These are phyloP conservation scores for Halteria grandinella DNA, from an alignment of 73 alveolate genomes.

Conservation along the genomic window DNA sequence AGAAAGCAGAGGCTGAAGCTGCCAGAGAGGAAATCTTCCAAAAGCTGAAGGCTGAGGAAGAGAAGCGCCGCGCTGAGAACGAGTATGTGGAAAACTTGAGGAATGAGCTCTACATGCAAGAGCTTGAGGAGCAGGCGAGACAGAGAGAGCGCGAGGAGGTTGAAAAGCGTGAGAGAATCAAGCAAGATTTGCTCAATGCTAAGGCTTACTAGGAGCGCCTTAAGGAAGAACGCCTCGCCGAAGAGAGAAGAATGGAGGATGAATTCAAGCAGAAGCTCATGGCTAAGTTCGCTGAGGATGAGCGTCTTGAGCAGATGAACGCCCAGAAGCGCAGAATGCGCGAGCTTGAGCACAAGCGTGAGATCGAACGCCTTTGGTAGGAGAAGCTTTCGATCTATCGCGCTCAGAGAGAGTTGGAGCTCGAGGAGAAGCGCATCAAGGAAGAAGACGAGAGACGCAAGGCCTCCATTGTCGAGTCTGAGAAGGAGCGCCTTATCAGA, in stretches of 20 bases:
- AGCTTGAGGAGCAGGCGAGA: constrained; percentile 80
- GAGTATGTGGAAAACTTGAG: constrained; percentile 88
- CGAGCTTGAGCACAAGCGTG: constrained; percentile 84
- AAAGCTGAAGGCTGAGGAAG: constrained; percentile 80
- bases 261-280: constrained; percentile 78
- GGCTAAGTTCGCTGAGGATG: constrained; percentile 90
- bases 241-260: constrained; percentile 85
- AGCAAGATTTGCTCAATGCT: constrained; percentile 81
- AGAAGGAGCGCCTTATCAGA: constrained; percentile 80
- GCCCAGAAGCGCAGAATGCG: constrained; percentile 86
- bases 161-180: constrained; percentile 75
- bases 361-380: constrained; percentile 87
- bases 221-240: constrained; percentile 77
- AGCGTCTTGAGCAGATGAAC: constrained; percentile 82
- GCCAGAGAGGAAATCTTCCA: constrained; percentile 84
- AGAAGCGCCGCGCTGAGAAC: constrained; percentile 77
- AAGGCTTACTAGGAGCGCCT: constrained; percentile 78
- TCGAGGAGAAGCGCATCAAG: constrained; percentile 66
- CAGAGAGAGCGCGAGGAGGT: constrained; percentile 76
- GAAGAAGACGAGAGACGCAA: constrained; percentile 80
- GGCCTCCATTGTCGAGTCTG: constrained; percentile 76
- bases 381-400: constrained; percentile 72
- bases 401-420: constrained; percentile 81
- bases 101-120: constrained; percentile 82
- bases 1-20: constrained; percentile 79